Evolutionary conservation across 164 flowering plant species (phyloP).

Genomic region (Hamamelis virginiana): DNA sequence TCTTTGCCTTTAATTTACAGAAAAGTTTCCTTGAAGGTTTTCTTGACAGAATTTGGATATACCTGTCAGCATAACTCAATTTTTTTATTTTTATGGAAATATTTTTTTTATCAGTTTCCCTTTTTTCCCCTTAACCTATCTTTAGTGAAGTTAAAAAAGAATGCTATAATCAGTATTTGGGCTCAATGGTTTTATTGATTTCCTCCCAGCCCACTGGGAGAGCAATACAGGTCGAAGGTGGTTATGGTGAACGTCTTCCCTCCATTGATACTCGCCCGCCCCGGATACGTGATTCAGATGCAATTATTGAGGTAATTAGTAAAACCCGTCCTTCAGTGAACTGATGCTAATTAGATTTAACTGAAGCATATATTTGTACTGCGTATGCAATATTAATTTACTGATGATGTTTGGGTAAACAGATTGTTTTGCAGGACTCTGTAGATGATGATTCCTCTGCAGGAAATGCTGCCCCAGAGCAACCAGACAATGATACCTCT

Average conservation of each 20-base stretch:
- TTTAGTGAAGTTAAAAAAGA: no score
- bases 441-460: constrained; percentile 58
- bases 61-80: not conserved
- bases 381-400: constrained; percentile 7
- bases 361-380: not conserved
- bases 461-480: constrained; percentile 46
- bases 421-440: constrained; percentile 79
- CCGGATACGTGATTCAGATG: constrained; percentile 63
- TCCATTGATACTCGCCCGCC: constrained; percentile 51
- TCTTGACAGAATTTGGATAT: not conserved
- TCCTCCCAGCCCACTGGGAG: constrained; percentile 82
- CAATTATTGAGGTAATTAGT: constrained; percentile 78
- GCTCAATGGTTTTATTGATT: constrained; percentile 13
- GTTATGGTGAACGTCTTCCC: constrained; percentile 51
- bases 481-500: constrained; percentile 33
- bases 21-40: not conserved
- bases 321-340: not conserved
- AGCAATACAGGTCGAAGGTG: constrained; percentile 59
- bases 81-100: not conserved
- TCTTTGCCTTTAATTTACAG: not conserved
- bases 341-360: not conserved
- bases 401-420: constrained; percentile 27
- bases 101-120: not conserved
- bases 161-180: not conserved
- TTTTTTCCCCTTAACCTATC: not conserved